Conservation (phyloP, 805 yeast species). For the Candida golubevii region DNA sequence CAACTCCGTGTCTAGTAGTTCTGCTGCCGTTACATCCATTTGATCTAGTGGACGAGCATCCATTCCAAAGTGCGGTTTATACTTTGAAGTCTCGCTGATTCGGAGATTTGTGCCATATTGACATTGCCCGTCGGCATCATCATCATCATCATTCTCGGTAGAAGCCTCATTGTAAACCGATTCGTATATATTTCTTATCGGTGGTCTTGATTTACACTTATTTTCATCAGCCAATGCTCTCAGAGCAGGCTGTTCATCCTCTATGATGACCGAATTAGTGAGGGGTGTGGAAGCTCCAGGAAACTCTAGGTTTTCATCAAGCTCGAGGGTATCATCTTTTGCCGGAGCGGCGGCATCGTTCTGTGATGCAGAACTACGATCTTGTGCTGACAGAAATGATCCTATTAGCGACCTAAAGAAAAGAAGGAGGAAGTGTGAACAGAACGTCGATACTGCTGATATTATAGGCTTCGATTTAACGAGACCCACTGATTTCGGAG, state of each 20-base stretch:
- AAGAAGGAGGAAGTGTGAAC: conserved; percentile 7
- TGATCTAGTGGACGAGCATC: conserved; percentile 1
- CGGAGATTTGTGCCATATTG: conserved; percentile 17
- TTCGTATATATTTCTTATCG: no score
- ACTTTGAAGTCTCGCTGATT: conserved; percentile 8
- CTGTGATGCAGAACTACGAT: no score
- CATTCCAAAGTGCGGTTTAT: conserved; percentile 1
- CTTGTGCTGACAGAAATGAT: no score
- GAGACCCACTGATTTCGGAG: no score
- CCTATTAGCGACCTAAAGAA: conserved; percentile 11
- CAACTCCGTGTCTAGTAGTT: conserved; percentile 8
- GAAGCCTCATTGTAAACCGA: no score
- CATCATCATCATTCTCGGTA: conserved; percentile 8
- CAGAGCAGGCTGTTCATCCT: no score
- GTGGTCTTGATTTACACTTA: no score
- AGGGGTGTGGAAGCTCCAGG: conserved; percentile 8
- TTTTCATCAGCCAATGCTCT: no score
- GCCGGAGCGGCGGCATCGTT: no score
- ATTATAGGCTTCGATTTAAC: conserved; percentile 2
- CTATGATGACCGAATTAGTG: neutral
- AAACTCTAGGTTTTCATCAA: neutral
- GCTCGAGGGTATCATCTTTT: no score
- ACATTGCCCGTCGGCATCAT: conserved; percentile 5
- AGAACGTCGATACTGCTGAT: conserved; percentile 9
- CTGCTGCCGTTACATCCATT: conserved; percentile 8